Conservation (phyloP, 2,329 filamentous ascomycete species). For the Ophiostoma australiae region DNA sequence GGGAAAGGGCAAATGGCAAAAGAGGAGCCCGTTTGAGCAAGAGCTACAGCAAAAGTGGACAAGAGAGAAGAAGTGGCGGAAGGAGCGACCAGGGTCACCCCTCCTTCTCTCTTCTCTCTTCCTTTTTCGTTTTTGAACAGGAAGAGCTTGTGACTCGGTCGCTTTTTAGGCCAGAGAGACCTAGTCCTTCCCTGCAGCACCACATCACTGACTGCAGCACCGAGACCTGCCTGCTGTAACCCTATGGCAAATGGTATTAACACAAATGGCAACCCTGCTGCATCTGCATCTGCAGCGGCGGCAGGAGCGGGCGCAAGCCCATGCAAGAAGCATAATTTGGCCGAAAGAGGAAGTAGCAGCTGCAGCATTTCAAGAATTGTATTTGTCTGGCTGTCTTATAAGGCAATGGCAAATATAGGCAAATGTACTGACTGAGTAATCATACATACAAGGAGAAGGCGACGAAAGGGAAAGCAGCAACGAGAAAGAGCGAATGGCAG, state of each 20-base stretch:
- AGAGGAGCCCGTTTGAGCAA: slow-evolving; percentile 6
- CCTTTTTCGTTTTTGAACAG: background rate
- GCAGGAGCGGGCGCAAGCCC: slow-evolving; percentile 6
- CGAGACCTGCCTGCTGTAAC: slow-evolving; percentile 11
- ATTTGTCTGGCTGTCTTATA: background rate
- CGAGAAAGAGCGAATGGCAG: background rate
- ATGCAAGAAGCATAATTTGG: background rate
- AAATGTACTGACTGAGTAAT: background rate
- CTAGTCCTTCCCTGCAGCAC: background rate
- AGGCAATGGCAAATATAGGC: background rate
- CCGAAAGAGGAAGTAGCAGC: slow-evolving; percentile 1
- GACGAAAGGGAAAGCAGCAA: background rate
- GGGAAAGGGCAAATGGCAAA: background rate
- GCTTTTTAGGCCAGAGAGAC: background rate
- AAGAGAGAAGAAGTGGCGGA: slow-evolving; percentile 15
- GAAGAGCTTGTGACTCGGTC: slow-evolving; percentile 7
- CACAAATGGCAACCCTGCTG: slow-evolving; percentile 8
- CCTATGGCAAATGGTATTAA: background rate
- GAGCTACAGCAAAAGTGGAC: slow-evolving; percentile 9
- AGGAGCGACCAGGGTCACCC: slow-evolving; percentile 16
- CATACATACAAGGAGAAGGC: background rate
- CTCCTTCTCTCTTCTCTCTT: slow-evolving; percentile 6
- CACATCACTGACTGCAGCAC: background rate
- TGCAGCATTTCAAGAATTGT: background rate
- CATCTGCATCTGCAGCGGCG: slow-evolving; percentile 14